Percentiles rank a stretch among this genome's conserved stretches.
Evolutionary conservation across 2,329 filamentous ascomycete species (phyloP).

Genomic region (Alternaria angustiovoidea): DNA sequence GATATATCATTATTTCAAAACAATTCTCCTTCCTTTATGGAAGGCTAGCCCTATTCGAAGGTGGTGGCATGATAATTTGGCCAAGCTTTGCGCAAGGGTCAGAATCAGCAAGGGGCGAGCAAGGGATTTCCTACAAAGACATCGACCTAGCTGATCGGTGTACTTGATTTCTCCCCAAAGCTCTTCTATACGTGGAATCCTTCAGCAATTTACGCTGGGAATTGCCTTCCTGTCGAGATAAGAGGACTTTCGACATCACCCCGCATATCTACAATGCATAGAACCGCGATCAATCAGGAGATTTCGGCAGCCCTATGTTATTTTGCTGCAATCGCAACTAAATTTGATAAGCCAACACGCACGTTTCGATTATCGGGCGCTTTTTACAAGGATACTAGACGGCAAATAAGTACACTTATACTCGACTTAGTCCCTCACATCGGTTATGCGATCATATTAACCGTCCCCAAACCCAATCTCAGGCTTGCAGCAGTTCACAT

Average conservation of each 20-base stretch:
- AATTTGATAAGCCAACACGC: not conserved
- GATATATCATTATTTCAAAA: not conserved
- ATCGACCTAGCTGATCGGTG: not conserved
- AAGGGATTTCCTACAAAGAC: slow-evolving; percentile 7
- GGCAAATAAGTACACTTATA: not conserved
- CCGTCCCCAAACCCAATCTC: not conserved
- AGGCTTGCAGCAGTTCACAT: not conserved
- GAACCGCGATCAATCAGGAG: not conserved
- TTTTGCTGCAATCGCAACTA: slow-evolving; percentile 1
- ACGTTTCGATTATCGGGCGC: not conserved
- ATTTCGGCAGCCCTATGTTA: slow-evolving; percentile 1
- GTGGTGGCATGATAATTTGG: not conserved
- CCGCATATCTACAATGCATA: not conserved
- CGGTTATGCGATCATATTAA: not conserved
- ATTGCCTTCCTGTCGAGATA: not conserved
- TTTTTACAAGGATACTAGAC: not conserved
- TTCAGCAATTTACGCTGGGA: not conserved
- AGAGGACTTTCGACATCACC: not conserved
- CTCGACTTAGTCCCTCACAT: slow-evolving; percentile 2
- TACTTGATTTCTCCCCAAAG: not conserved
- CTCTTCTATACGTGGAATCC: not conserved
- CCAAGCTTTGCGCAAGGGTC: slow-evolving; percentile 4
- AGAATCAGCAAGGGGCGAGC: slow-evolving; percentile 1
- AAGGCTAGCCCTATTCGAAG: not conserved
- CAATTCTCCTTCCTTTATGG: not conserved